Evolutionary conservation across 768 basidiomycete species (phyloP), one percentile per base, ranked within the genome.

Genomic region (Termitomyces sp.): DNA sequence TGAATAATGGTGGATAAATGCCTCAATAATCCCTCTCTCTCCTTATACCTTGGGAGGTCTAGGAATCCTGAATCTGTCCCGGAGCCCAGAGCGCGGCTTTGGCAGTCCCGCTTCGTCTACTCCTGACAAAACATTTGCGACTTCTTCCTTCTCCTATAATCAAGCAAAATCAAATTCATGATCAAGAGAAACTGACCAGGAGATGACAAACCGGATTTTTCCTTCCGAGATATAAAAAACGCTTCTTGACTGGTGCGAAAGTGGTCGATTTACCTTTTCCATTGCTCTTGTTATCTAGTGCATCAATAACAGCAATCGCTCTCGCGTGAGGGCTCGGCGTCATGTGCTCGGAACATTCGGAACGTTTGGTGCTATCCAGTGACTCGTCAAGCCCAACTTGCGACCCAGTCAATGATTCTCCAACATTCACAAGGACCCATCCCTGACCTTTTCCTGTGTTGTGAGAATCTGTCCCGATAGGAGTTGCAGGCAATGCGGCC

Each of bases 381-480:
- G 28, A 41, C 29, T 61, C 54, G 36, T 46, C 52, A 16, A 50
- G 24, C 29, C 55, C 59, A 20, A 54, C 49, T 4, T 51, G 55
- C 1, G 59, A 24, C 5, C 65, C 49, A 47, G 55, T 28, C 28
- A 10, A 29, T 29, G 60, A 70, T 31, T 77, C 75, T 58, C 84
- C 84, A 16, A 86, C 79, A 52, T 84, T 86, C 37, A 87, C 81
- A 26, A 87, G 71, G 2, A 87, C 85, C 85, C 85, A 87, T 26
- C 85, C 85, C 63, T 82, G 73, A 16, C 79, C 78, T 45, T 73
- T 76, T 42, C 72, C 73, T 48, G 50, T 56, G 50, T 24, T 55
- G 3, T 54, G 52, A 0, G 56, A 55, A 33, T 59, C 60, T n/a
- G n/a, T 24, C n/a, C 56, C 45, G 16, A 5, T 5, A n/a, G 50